phyloP scores from a whole-genome alignment of 108 stramenopile genomes.

The Skeletonema marinoi region DNA sequence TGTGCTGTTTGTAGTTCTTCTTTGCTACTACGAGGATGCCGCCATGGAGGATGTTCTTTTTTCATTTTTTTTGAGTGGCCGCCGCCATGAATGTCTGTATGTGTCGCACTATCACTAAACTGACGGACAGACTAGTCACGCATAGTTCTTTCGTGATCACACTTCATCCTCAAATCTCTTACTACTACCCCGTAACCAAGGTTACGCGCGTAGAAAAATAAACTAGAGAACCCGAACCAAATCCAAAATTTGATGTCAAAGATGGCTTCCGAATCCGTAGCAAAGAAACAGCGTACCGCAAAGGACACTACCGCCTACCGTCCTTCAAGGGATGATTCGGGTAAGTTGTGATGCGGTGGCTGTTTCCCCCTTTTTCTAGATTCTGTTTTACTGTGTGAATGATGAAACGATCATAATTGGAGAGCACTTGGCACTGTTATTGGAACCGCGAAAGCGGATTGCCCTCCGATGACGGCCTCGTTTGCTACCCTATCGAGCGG shows the following conservation, averaged over 20 bases:
- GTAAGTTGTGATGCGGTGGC: background rate
- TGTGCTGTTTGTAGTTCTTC: background rate
- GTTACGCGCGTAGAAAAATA: too few species aligned
- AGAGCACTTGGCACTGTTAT: constrained; percentile 32
- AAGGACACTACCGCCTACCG: background rate
- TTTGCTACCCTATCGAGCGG: constrained; percentile 18
- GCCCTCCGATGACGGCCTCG: constrained; percentile 40
- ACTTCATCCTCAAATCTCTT: too few species aligned
- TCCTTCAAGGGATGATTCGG: constrained; percentile 11
- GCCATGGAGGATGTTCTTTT: background rate
- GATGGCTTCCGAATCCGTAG: background rate
- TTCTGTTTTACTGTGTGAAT: background rate
- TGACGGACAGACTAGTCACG: too few species aligned
- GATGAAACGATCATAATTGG: constrained; percentile 15
- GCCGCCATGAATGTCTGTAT: too few species aligned
- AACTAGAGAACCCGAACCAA: background rate
- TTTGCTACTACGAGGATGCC: background rate
- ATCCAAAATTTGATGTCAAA: background rate
- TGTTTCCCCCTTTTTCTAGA: background rate
- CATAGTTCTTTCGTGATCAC: too few species aligned
- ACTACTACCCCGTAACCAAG: too few species aligned
- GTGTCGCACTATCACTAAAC: too few species aligned
- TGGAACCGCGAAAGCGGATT: constrained; percentile 48
- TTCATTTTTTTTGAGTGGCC: too few species aligned
- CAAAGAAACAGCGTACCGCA: constrained; percentile 8